Evolutionary conservation across 2,329 filamentous ascomycete species (phyloP).

Genomic region (Fusarium algeriense): DNA sequence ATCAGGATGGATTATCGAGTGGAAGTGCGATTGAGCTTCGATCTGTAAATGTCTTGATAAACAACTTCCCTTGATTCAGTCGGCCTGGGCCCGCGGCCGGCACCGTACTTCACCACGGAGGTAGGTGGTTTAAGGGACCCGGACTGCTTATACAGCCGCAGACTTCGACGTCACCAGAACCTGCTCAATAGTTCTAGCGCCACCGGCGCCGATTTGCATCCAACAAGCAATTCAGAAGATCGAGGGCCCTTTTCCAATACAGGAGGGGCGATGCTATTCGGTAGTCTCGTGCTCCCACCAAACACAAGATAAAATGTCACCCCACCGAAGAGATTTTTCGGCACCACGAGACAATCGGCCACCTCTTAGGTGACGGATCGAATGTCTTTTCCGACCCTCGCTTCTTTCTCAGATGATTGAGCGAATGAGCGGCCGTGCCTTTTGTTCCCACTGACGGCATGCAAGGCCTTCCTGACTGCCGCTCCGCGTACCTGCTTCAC

Average conservation of each 20-base stretch:
- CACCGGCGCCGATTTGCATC: constrained; percentile 43
- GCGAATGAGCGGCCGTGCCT: constrained; percentile 35
- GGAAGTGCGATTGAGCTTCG: constrained; percentile 19
- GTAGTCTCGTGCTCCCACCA: constrained; percentile 44
- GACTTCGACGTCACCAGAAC: constrained; percentile 44
- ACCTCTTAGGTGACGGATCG: constrained; percentile 45
- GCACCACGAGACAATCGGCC: constrained; percentile 47
- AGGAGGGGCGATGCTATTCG: constrained; percentile 37
- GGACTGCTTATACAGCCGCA: constrained; percentile 45
- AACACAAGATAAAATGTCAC: constrained; percentile 43
- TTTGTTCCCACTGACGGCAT: constrained; percentile 25
- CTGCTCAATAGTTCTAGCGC: constrained; percentile 43
- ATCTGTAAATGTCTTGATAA: constrained; percentile 38
- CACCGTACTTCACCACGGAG: constrained; percentile 36
- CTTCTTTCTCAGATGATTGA: constrained; percentile 28
- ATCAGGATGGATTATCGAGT: constrained; percentile 13
- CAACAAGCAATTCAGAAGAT: constrained; percentile 30
- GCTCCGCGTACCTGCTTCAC: constrained; percentile 29
- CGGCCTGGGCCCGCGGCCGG: constrained; percentile 40
- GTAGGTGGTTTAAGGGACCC: constrained; percentile 35
- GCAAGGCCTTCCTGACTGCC: constrained; percentile 24
- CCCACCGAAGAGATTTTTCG: constrained; percentile 48
- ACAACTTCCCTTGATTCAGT: constrained; percentile 26
- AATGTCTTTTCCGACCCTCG: constrained; percentile 40
- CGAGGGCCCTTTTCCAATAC: constrained; percentile 33